phyloP scores from a whole-genome alignment of 208 protist species.

The Lotmaria passim region DNA sequence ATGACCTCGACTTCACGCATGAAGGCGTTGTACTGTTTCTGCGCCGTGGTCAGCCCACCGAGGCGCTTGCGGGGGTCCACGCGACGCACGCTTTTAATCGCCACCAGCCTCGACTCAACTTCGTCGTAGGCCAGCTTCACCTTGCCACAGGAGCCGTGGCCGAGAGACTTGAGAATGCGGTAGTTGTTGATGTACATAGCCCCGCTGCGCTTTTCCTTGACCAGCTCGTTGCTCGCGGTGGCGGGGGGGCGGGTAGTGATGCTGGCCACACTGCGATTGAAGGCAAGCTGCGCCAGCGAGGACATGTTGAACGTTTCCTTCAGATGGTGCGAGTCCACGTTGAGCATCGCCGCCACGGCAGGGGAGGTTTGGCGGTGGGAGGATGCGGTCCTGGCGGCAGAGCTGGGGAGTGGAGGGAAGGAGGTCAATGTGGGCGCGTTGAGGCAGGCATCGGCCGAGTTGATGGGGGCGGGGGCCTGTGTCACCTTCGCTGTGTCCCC shows the following conservation, averaged over 20 bases:
- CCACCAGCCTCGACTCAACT: conserved; percentile 39
- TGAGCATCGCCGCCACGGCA: background rate
- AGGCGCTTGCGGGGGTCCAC: conserved; percentile 45
- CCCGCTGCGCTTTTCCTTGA: conserved; percentile 10
- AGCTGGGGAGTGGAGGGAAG: background rate
- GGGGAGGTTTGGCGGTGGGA: background rate
- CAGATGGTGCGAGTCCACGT: background rate
- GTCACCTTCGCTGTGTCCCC: too few relatives aligned
- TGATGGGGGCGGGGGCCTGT: too few relatives aligned
- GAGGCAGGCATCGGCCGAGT: too few relatives aligned
- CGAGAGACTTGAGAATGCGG: conserved; percentile 61
- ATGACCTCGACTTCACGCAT: conserved; percentile 93
- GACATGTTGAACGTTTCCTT: conserved; percentile 2
- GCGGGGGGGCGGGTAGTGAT: conserved; percentile 8
- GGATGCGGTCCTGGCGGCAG: background rate
- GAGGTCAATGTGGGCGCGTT: background rate
- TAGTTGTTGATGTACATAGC: conserved; percentile 70
- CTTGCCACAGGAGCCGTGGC: conserved; percentile 65
- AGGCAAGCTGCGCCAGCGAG: conserved; percentile 1
- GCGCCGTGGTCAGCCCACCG: conserved; percentile 36
- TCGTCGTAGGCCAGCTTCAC: conserved; percentile 65
- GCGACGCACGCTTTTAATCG: conserved; percentile 70
- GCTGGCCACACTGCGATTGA: conserved; percentile 12
- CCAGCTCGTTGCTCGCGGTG: conserved; percentile 6
- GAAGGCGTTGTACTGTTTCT: conserved; percentile 51